Base-by-base conservation (phyloP, 2,329 filamentous ascomycete species). In the Trichoderma sp. region DNA sequence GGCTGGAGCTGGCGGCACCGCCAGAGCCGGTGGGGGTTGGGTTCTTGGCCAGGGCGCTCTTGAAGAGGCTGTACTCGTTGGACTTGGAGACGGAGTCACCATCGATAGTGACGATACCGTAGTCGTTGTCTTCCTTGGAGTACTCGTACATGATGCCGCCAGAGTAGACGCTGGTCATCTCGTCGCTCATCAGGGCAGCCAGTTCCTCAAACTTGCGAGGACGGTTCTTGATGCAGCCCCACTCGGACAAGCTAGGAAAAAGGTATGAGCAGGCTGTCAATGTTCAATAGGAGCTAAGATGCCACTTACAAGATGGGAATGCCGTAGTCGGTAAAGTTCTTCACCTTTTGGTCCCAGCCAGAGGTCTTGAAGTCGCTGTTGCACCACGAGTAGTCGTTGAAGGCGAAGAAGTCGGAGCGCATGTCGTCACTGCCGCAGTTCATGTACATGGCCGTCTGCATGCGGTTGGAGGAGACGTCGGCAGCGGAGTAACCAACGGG, bases 61-160 rank as follows among this genome's bases (percentile, higher is more conserved):
- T 78, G 72, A 85, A 82, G 67, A 78, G 78, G 54, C 78, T 75
- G 78, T 89, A 96, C 73, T 94, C 91, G 47, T 77, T 68, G 21
- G 51, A 78, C 69, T 89, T 84, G 39, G 79, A 80, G 66, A 90
- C 83, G 5, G 76, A 79, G 74, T 77, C 72, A 68, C 83, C 84
- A 54, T 77, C 74, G 73, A 95, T 81, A 65, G 85, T 79, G 74
- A 93, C 92, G 66, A 96, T 88, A 69, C 93, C 94, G 78, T 88
- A 98, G 52, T 88, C 83, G 80, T 88, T 92, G 67, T 83, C 83
- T 78, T 96, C 92, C 73, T 90, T 80, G 10, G 90, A 89, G 82
- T 97, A 99, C 79, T 98, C 93, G 81, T 97, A 99, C 77, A 97
- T 91, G 45, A 99, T 86, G 77, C 95, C 95, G 73, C 95, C 95